Conservation (phyloP, 2,329 filamentous ascomycete species). For the Ascosphaera aggregata region DNA sequence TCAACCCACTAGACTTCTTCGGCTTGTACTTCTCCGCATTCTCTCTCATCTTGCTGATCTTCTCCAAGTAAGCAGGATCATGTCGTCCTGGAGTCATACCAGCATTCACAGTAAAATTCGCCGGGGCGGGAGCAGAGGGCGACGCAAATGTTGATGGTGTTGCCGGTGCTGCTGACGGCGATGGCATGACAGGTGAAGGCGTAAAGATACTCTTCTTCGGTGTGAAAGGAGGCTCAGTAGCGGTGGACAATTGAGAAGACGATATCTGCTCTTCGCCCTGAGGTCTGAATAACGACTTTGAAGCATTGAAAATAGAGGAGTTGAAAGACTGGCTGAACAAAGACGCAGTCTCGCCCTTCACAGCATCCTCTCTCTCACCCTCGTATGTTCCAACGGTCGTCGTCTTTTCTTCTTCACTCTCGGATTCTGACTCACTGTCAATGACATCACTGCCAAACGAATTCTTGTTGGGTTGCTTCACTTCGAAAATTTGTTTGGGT, state of each 20-base stretch:
- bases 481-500: neutral
- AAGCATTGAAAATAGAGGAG: neutral
- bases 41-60: slow-evolving; percentile 10
- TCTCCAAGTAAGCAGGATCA: neutral
- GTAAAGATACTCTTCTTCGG: neutral
- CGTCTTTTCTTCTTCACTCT: neutral
- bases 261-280: neutral
- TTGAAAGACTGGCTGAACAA: neutral
- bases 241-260: no score
- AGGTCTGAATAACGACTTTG: neutral
- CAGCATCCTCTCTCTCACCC: neutral
- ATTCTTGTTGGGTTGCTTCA: neutral
- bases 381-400: neutral
- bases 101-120: slow-evolving; percentile 3
- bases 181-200: no score
- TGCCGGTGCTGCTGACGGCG: neutral
- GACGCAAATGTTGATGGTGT: neutral
- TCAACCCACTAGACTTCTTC: slow-evolving; percentile 19
- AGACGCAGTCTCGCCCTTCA: neutral
- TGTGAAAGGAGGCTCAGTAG: neutral
- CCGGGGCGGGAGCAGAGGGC: neutral
- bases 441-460: neutral
- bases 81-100: slow-evolving; percentile 4
- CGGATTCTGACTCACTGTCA: neutral
- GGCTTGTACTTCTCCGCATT: slow-evolving; percentile 20